phyloP scores from a whole-genome alignment of 345 rosid species.

The Cardamine chenopodiifolia region DNA sequence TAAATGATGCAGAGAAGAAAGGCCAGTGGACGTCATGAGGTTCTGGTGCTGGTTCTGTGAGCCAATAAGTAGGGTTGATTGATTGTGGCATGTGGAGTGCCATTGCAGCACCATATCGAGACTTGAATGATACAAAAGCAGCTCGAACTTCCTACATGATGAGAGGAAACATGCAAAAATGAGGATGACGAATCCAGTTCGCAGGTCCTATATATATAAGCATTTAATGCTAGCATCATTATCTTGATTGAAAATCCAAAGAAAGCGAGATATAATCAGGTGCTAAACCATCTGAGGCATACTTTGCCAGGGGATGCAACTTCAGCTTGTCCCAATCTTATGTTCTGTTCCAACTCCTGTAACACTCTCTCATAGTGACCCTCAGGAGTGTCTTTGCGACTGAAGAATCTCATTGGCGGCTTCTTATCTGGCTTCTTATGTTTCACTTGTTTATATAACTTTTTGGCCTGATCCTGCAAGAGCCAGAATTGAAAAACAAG shows the following conservation, averaged over 20 bases:
- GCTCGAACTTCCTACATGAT: slow-evolving; percentile 74
- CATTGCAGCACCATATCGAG: slow-evolving; percentile 82
- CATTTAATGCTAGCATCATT: background rate
- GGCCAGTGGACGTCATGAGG: slow-evolving; percentile 96
- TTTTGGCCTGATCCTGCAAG: slow-evolving; percentile 60
- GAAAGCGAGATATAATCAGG: background rate
- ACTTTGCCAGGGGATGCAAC: slow-evolving; percentile 64
- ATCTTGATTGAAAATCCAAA: background rate
- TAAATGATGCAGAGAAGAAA: slow-evolving; percentile 84
- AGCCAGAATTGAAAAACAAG: slow-evolving; percentile 20
- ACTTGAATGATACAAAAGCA: slow-evolving; percentile 94
- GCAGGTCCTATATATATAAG: background rate
- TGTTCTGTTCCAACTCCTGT: slow-evolving; percentile 65
- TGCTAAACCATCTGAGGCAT: slow-evolving; percentile 28
- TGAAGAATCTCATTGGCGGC: slow-evolving; percentile 50
- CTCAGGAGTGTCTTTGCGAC: slow-evolving; percentile 58
- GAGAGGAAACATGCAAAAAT: slow-evolving; percentile 31
- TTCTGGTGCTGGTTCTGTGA: slow-evolving; percentile 85
- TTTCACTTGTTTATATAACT: slow-evolving; percentile 52
- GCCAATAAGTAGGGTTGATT: slow-evolving; percentile 81
- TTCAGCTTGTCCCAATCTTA: slow-evolving; percentile 71
- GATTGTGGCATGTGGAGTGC: slow-evolving; percentile 81
- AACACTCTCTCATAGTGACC: slow-evolving; percentile 72
- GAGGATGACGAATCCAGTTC: background rate
- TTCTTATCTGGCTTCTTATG: slow-evolving; percentile 54